Evolutionary conservation across 371 early-diverging fungal genomes (phyloP).

Genomic region (Lichtheimia corymbifera): DNA sequence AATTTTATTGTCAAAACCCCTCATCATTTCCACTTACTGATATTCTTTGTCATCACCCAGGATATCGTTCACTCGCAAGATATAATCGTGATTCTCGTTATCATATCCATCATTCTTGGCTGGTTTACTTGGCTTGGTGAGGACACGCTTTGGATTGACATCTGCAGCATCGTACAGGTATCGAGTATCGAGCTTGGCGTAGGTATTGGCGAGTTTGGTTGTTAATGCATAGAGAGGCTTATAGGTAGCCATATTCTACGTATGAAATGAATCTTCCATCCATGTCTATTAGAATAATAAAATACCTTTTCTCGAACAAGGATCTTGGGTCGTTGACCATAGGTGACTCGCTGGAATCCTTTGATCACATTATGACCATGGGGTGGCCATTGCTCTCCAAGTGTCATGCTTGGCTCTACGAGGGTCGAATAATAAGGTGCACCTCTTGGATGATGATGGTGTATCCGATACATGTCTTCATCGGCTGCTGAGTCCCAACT

Average conservation of each 20-base stretch:
- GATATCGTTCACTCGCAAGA: constrained; percentile 94
- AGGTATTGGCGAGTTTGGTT: constrained; percentile 66
- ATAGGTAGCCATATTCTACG: neutral
- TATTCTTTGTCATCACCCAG: constrained; percentile 78
- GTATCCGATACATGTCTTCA: constrained; percentile 27
- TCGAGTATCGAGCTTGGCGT: constrained; percentile 67
- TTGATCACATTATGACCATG: neutral
- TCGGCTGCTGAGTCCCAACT: constrained; percentile 38
- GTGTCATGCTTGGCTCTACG: constrained; percentile 30
- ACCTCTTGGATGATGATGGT: constrained; percentile 6
- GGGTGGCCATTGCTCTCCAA: constrained; percentile 40
- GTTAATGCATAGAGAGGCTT: constrained; percentile 42
- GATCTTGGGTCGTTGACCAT: constrained; percentile 7
- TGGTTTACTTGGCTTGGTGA: constrained; percentile 93
- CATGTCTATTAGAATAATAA: neutral
- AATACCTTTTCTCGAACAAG: neutral
- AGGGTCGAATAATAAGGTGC: constrained; percentile 31
- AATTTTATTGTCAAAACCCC: neutral
- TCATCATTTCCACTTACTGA: constrained; percentile 61
- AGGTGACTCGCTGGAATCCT: constrained; percentile 12
- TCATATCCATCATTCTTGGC: constrained; percentile 92
- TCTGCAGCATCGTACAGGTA: constrained; percentile 71
- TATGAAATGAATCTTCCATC: neutral
- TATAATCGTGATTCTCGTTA: constrained; percentile 94
- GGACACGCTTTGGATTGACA: constrained; percentile 80